These are phyloP conservation scores for Candida incommunis DNA, from an alignment of 805 yeast species.

Conservation along the genomic window DNA sequence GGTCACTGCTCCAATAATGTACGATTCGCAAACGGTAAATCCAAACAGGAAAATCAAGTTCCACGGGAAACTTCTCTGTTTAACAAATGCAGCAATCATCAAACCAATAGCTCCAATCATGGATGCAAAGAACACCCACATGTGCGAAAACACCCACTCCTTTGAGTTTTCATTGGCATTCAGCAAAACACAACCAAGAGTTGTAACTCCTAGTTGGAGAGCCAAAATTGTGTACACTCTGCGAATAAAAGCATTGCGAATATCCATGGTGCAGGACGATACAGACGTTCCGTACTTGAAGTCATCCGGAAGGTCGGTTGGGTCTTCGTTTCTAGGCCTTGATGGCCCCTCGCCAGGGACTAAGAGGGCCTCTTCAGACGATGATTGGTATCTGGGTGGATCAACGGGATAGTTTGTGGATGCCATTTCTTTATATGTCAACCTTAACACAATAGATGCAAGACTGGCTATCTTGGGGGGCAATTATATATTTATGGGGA, in stretches of 20 bases:
- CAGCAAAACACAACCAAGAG: slow-evolving; percentile 40
- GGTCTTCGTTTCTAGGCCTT: neutral
- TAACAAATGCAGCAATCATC: slow-evolving; percentile 46
- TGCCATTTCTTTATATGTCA: no score
- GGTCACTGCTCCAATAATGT: slow-evolving; percentile 53
- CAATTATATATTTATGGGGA: no score
- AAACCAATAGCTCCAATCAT: slow-evolving; percentile 47
- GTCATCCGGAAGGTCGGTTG: slow-evolving; percentile 33
- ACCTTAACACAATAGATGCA: no score
- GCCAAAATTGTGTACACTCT: slow-evolving; percentile 65
- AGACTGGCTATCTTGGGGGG: no score
- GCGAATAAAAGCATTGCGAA: slow-evolving; percentile 62
- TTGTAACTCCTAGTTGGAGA: slow-evolving; percentile 49
- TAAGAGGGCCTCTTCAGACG: neutral
- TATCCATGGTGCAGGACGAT: slow-evolving; percentile 59
- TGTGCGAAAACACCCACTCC: slow-evolving; percentile 41
- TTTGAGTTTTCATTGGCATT: slow-evolving; percentile 30
- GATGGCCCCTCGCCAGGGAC: neutral
- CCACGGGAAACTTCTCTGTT: slow-evolving; percentile 55
- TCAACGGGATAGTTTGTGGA: neutral
- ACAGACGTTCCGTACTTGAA: slow-evolving; percentile 72
- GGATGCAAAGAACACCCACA: slow-evolving; percentile 45
- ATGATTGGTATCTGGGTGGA: neutral
- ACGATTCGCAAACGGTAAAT: slow-evolving; percentile 66
- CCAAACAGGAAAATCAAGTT: slow-evolving; percentile 45